Percentiles rank a stretch among this genome's conserved stretches.
These are phyloP conservation scores for Diversispora epigaea DNA, from an alignment of 192 early-diverging fungal species.

Conservation along the genomic window DNA sequence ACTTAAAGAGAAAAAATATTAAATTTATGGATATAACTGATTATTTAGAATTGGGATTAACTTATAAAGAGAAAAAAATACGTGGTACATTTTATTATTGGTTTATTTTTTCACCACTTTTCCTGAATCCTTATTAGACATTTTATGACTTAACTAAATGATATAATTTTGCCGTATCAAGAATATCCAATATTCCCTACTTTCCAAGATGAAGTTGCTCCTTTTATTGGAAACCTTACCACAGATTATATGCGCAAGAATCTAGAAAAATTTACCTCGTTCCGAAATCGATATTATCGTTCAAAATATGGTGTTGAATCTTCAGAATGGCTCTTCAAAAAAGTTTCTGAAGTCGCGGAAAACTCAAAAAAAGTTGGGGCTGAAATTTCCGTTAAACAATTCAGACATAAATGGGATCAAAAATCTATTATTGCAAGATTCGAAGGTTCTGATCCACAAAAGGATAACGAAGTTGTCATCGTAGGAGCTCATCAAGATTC, in stretches of 20 bases:
- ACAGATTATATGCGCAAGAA: constrained; percentile 66
- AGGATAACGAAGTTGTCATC: constrained; percentile 67
- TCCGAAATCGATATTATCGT: constrained; percentile 91
- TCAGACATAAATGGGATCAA: constrained; percentile 82
- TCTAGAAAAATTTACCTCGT: constrained; percentile 74
- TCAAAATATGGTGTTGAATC: constrained; percentile 65
- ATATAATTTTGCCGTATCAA: constrained; percentile 2
- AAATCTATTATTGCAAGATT: constrained; percentile 79
- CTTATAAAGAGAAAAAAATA: constrained; percentile 22
- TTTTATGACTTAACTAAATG: not conserved
- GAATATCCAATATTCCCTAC: constrained; percentile 55
- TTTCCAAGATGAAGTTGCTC: constrained; percentile 60
- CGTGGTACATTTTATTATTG: constrained; percentile 19
- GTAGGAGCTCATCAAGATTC: constrained; percentile 91
- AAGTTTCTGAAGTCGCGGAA: constrained; percentile 52
- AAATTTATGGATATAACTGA: constrained; percentile 92
- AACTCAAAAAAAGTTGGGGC: constrained; percentile 29
- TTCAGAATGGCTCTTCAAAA: constrained; percentile 65
- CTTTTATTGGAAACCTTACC: constrained; percentile 61
- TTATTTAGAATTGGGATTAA: constrained; percentile 47
- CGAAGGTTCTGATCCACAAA: constrained; percentile 52
- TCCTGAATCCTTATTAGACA: not conserved
- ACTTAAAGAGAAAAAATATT: constrained; percentile 63
- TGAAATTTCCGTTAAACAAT: constrained; percentile 70
- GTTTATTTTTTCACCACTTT: not conserved